Percentiles rank a stretch among this genome's conserved stretches.
Conservation (phyloP, 225 moss, liverwort and hornwort genomes). For the Ulota crispa region DNA sequence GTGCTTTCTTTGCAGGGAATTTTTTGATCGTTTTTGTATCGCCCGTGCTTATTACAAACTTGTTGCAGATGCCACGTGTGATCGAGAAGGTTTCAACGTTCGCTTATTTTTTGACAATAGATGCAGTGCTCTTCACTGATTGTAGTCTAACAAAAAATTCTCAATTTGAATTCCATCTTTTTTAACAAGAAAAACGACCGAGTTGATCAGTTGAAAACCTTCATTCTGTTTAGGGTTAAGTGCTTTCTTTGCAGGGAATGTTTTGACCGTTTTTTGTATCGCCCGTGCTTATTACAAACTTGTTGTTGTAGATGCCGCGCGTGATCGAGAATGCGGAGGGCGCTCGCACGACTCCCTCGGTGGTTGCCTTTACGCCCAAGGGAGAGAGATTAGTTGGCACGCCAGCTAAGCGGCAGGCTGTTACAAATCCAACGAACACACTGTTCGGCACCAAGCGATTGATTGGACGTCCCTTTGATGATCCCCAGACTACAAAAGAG, state of each 20-base stretch:
- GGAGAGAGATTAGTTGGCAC: slow-evolving; percentile 61
- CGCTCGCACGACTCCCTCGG: slow-evolving; percentile 56
- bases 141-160: background rate
- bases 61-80: slow-evolving; percentile 42
- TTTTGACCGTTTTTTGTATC: background rate
- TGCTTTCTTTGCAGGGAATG: background rate
- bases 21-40: background rate
- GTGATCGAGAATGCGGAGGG: slow-evolving; percentile 60
- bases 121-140: background rate
- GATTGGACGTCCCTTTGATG: slow-evolving; percentile 47
- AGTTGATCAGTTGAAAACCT: background rate
- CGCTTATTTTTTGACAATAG: background rate
- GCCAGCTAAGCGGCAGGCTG: slow-evolving; percentile 57
- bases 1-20: background rate
- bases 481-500: slow-evolving; percentile 53
- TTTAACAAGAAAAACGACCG: background rate
- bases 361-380: slow-evolving; percentile 53
- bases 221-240: background rate
- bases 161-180: background rate
- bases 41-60: background rate
- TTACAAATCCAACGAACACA: slow-evolving; percentile 52
- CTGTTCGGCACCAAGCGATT: slow-evolving; percentile 53
- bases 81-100: slow-evolving; percentile 34
- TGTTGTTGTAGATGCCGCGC: slow-evolving; percentile 31
- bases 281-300: background rate